These are phyloP conservation scores for Xanthoparmelia taractica DNA, from an alignment of 495 filamentous ascomycete genomes.

Conservation along the genomic window DNA sequence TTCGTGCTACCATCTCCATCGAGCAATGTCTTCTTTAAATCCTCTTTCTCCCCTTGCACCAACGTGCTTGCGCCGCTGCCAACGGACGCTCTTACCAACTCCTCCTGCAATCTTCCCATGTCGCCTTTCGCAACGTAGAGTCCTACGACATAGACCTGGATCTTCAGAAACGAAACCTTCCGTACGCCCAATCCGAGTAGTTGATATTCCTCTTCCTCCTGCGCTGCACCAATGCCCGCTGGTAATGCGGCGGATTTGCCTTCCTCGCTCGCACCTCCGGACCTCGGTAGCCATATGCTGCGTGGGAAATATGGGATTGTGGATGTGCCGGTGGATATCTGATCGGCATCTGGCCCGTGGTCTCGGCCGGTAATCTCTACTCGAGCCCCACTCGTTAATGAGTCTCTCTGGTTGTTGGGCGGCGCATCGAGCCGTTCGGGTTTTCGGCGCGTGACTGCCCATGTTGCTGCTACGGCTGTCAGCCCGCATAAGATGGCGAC, in stretches of 20 bases:
- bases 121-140: conserved; percentile 78
- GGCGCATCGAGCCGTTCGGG: conserved; percentile 19
- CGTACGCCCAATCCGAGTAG: conserved; percentile 80
- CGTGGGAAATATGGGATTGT: conserved; percentile 75
- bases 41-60: conserved; percentile 67
- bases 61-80: conserved; percentile 59
- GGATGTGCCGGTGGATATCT: conserved; percentile 74
- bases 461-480: conserved; percentile 8
- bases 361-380: conserved; percentile 18
- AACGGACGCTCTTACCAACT: conserved; percentile 48
- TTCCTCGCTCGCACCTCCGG: conserved; percentile 27
- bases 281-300: conserved; percentile 53
- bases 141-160: conserved; percentile 92
- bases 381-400: conserved; percentile 7
- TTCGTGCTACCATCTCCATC: conserved; percentile 58
- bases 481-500: conserved; percentile 5
- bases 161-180: conserved; percentile 79
- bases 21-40: conserved; percentile 57
- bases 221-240: conserved; percentile 35
- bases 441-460: not conserved
- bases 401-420: conserved; percentile 9
- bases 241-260: conserved; percentile 27
- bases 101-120: conserved; percentile 51
- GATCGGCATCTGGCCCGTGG: conserved; percentile 52
- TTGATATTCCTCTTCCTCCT: conserved; percentile 64